phyloP scores from a whole-genome alignment of 176 grass and related monocot species.

The Thalia dealbata region DNA sequence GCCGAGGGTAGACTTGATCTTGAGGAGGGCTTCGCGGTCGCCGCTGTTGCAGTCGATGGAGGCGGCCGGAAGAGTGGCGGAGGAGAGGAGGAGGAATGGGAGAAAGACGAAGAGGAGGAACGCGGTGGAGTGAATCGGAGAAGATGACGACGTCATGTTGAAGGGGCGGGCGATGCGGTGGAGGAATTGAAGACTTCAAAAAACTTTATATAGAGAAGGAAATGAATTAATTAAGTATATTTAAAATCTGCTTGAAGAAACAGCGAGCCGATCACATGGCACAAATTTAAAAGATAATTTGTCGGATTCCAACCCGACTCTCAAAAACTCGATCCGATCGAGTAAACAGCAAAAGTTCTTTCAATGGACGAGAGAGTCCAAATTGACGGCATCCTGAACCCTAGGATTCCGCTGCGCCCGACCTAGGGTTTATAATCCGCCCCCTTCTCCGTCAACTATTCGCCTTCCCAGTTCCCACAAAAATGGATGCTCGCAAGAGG shows the following conservation, averaged over 20 bases:
- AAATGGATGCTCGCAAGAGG: conserved; percentile 73
- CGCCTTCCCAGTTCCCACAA: not conserved
- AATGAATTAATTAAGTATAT: no score
- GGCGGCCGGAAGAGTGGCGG: not conserved
- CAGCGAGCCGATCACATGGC: not conserved
- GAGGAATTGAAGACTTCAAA: no score
- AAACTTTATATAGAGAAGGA: no score
- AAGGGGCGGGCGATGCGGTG: no score
- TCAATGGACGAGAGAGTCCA: no score
- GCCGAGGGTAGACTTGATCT: conserved; percentile 45
- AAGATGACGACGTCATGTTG: no score
- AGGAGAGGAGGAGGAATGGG: conserved; percentile 11
- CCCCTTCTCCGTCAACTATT: not conserved
- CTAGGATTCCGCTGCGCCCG: not conserved
- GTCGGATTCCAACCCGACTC: no score
- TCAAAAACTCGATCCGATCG: no score
- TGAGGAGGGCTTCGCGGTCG: conserved; percentile 36
- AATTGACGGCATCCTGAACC: no score
- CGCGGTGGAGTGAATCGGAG: not conserved
- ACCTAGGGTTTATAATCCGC: not conserved
- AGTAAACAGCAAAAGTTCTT: no score
- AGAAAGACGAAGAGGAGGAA: conserved; percentile 13
- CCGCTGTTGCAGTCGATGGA: conserved; percentile 18
- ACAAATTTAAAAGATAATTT: no score
- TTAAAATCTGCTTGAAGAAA: no score